Base-by-base conservation (phyloP, 2,329 filamentous ascomycete species). In the Claviceps africana region DNA sequence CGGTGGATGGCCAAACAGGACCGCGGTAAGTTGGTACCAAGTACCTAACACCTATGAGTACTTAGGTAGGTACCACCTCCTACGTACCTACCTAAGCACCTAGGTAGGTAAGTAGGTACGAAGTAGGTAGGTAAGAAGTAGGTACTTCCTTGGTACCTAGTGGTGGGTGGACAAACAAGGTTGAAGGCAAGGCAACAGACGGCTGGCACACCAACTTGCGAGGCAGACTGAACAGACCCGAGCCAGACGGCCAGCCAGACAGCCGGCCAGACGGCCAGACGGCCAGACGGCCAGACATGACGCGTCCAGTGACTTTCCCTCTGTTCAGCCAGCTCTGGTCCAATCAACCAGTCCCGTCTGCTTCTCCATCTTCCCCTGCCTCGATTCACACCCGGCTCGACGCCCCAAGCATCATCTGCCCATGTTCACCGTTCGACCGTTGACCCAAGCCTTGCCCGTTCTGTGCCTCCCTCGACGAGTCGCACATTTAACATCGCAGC, bases 361-460 rank as follows among this genome's bases (percentile, higher is more conserved):
- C 25, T 25, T 25, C 25, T 25, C 25, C 9, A 3, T 44, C 52
- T 25, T 50, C 51, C 25, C 35, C 37, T 43, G 33, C 51, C 40
- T 51, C 39, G 39, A 35, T n/a, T 51, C 48, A 50, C 52, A 47
- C 47, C 43, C 42, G 28, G 25, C 37, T 19, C 6, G 21, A 17
- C 33, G 15, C 33, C 15, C 47, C 43, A 21, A 48, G 30, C 37
- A 33, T 44, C 48, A 31, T 47, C 45, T 53, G 33, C 48, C 44
- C 48, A 51, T 53, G 50, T 51, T 49, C 47, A 51, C 42, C 42
- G 42, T 17, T 25, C 37, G n/a, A n/a, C 37, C 37, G 37, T 40
- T n/a, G 25, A 25, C 37, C 33, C 33, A 50, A 47, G 53, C 47
- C 42, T 44, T 33, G 15, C 30, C 40, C 30, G 37, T 31, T 13